A percentile compares a stretch with the other conserved stretches of the same genome.
phyloP scores from a whole-genome alignment of 1,284 basidiomycete species.

The Sporisorium scitamineum region DNA sequence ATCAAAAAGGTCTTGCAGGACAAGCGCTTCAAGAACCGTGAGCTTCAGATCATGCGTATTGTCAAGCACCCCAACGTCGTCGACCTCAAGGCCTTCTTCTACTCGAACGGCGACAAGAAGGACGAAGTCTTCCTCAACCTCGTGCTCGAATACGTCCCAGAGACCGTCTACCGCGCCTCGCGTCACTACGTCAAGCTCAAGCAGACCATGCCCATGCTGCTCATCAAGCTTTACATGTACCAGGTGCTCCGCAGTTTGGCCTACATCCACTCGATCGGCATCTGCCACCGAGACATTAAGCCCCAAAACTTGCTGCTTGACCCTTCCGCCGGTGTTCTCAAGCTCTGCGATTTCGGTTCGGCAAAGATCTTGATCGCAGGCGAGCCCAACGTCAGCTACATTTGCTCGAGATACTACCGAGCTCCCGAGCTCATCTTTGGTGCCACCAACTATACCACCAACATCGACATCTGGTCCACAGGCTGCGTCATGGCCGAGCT shows the following conservation, averaged over 20 bases:
- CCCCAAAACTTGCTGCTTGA: conserved; percentile 98
- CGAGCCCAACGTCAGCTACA: conserved; percentile 99
- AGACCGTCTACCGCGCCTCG: conserved; percentile 98
- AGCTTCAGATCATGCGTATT: conserved; percentile 99
- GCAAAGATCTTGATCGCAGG: conserved; percentile 98
- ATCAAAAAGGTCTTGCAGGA: conserved; percentile 99
- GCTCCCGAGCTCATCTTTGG: conserved; percentile 99
- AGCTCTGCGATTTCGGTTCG: conserved; percentile 98
- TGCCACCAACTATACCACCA: conserved; percentile 99
- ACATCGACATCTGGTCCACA: conserved; percentile 99
- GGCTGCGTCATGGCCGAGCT: conserved; percentile 99
- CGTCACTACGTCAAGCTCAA: conserved; percentile 99
- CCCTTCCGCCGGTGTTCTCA: conserved; percentile 93
- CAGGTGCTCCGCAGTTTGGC: conserved; percentile 96
- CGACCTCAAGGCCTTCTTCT: conserved; percentile 97
- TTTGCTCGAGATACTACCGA: conserved; percentile 99
- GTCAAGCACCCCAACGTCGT: conserved; percentile 98
- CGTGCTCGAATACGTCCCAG: conserved; percentile 98
- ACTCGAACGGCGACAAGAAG: conserved; percentile 99
- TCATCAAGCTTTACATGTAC: conserved; percentile 98
- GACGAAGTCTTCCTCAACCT: conserved; percentile 99
- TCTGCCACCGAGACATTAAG: conserved; percentile 94
- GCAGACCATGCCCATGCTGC: conserved; percentile 98
- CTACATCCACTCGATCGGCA: conserved; percentile 96
- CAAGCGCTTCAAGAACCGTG: conserved; percentile 99